These are phyloP conservation scores for Zymoseptoria crescenta DNA, from an alignment of 2,329 filamentous ascomycete species.

Conservation along the genomic window DNA sequence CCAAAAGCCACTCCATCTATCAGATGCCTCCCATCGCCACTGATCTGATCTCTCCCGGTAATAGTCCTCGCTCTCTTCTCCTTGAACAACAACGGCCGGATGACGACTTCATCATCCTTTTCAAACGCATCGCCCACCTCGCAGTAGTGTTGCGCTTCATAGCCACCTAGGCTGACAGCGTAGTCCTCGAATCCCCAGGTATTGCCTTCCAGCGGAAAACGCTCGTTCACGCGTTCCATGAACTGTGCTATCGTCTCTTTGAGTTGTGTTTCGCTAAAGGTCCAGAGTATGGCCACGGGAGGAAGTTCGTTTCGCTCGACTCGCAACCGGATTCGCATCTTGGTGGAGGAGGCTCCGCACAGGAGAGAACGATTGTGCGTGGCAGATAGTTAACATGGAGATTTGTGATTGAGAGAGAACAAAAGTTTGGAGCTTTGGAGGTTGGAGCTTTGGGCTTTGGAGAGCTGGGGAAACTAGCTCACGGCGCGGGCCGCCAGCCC, in stretches of 20 bases:
- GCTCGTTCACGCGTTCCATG: conserved; percentile 68
- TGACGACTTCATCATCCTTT: conserved; percentile 75
- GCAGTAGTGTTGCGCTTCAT: conserved; percentile 84
- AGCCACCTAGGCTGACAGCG: conserved; percentile 67
- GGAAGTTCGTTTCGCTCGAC: conserved; percentile 69
- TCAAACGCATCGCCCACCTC: conserved; percentile 61
- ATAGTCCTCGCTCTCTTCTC: conserved; percentile 67
- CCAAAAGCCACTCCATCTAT: conserved; percentile 83
- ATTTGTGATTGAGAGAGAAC: neutral
- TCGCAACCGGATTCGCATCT: conserved; percentile 64
- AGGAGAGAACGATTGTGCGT: neutral
- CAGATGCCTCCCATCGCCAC: conserved; percentile 67
- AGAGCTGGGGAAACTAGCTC: too few relatives aligned
- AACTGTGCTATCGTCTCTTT: conserved; percentile 62
- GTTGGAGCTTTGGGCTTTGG: neutral
- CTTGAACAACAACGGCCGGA: conserved; percentile 66
- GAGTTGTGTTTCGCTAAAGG: conserved; percentile 39
- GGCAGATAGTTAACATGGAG: neutral
- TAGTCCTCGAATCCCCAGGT: conserved; percentile 90
- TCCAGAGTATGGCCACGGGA: conserved; percentile 64
- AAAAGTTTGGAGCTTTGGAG: neutral
- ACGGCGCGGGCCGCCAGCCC: too few relatives aligned
- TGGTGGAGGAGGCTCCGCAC: neutral
- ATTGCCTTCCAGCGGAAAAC: conserved; percentile 70
- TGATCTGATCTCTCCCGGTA: conserved; percentile 74